Conservation (phyloP, 345 rosid species). For the Dipteronia sinensis region DNA sequence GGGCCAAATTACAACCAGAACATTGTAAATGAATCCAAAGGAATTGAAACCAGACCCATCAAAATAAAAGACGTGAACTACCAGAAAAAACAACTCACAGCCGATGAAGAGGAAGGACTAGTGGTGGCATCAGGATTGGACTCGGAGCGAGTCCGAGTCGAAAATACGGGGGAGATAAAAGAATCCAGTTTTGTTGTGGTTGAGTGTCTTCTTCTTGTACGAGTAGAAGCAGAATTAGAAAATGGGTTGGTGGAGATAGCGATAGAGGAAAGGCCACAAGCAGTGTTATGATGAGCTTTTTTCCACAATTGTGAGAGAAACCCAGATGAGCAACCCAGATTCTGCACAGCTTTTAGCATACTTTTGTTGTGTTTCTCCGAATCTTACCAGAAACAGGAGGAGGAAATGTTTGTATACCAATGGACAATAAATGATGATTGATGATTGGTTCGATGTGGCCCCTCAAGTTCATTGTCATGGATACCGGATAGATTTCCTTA, state of each 20-base stretch:
- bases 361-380: neutral
- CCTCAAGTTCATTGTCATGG: no score
- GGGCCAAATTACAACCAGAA: conserved; percentile 4
- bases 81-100: conserved; percentile 57
- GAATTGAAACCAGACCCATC: conserved; percentile 16
- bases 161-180: conserved; percentile 18
- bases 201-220: conserved; percentile 6
- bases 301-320: conserved; percentile 54
- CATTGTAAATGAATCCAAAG: neutral
- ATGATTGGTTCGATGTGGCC: no score
- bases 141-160: conserved; percentile 40
- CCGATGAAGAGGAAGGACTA: conserved; percentile 35
- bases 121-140: conserved; percentile 46
- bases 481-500: no score
- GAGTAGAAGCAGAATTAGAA: conserved; percentile 25
- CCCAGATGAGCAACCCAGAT: conserved; percentile 58
- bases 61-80: conserved; percentile 11
- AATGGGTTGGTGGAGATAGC: conserved; percentile 36
- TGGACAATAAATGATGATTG: neutral
- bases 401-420: neutral
- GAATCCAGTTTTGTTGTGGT: conserved; percentile 8
- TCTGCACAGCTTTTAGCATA: conserved; percentile 79
- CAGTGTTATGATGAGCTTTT: conserved; percentile 36
- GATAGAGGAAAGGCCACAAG: conserved; percentile 33
- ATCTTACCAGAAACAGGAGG: neutral